Conservation (phyloP, 2,329 filamentous ascomycete genomes). For the Colletotrichum phormii region DNA sequence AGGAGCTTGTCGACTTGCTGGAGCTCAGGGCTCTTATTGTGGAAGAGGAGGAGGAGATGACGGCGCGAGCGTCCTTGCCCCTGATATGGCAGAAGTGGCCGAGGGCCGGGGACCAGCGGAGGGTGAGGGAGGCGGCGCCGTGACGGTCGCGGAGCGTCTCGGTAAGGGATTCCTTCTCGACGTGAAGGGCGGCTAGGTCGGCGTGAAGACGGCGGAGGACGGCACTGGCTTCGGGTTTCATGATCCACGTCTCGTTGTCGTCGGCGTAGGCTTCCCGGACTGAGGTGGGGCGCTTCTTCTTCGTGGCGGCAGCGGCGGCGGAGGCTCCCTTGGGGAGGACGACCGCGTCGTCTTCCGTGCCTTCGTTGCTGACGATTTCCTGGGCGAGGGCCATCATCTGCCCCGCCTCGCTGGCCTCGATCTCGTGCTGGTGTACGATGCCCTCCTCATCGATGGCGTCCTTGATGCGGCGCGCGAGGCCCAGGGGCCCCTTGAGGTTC, state of each 20-base stretch:
- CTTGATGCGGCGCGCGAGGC: constrained; percentile 78
- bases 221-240: constrained; percentile 76
- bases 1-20: constrained; percentile 85
- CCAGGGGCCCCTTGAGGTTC: constrained; percentile 72
- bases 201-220: constrained; percentile 75
- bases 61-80: constrained; percentile 74
- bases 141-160: constrained; percentile 72
- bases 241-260: constrained; percentile 71
- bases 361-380: constrained; percentile 75
- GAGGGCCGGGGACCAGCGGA: constrained; percentile 88
- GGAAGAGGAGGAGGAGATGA: constrained; percentile 30
- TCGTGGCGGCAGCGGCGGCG: constrained; percentile 38
- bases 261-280: constrained; percentile 69
- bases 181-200: constrained; percentile 69
- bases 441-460: constrained; percentile 93
- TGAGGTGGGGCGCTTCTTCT: constrained; percentile 57
- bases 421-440: constrained; percentile 81
- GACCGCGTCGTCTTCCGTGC: constrained; percentile 66
- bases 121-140: constrained; percentile 72
- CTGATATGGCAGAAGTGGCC: constrained; percentile 94
- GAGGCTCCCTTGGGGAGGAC: constrained; percentile 62
- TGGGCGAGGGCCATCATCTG: constrained; percentile 80
- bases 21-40: constrained; percentile 73
- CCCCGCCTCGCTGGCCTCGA: constrained; percentile 77
- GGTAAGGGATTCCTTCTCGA: constrained; percentile 71